Evolutionary conservation across 352 stramenopile genomes (phyloP).

Genomic region (Phytophthora syringae): DNA sequence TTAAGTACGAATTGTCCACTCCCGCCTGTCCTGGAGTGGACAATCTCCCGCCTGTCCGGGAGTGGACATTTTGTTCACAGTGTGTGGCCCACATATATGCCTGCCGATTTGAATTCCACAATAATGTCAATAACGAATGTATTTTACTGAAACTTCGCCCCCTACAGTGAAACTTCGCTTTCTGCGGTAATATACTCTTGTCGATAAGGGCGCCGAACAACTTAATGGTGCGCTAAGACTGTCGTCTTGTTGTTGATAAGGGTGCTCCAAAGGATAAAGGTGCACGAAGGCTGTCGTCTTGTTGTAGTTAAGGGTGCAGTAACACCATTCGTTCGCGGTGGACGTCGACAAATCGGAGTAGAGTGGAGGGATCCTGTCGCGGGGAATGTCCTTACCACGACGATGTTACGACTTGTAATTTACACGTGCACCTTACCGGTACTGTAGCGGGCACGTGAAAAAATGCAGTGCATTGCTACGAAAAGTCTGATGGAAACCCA

Average conservation of each 20-base stretch:
- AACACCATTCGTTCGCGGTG: not conserved
- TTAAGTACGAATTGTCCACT: too few species aligned
- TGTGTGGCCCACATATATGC: too few species aligned
- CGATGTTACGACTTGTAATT: not conserved
- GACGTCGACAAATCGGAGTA: slow-evolving; percentile 14
- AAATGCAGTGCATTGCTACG: not conserved
- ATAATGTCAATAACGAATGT: not conserved
- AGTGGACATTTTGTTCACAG: too few species aligned
- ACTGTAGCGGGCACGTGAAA: slow-evolving; percentile 9
- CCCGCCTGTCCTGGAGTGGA: too few species aligned
- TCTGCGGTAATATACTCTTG: not conserved
- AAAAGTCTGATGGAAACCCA: not conserved
- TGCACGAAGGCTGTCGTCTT: not conserved
- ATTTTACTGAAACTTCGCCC: not conserved
- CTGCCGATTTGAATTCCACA: too few species aligned
- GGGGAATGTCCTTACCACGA: slow-evolving; percentile 20
- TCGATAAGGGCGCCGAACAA: not conserved
- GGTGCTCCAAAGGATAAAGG: not conserved
- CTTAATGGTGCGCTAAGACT: not conserved
- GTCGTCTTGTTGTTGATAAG: not conserved
- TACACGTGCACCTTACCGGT: too few species aligned
- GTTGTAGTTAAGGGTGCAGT: not conserved
- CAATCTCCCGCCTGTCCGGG: too few species aligned
- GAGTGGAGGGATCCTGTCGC: slow-evolving; percentile 25
- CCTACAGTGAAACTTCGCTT: not conserved